Evolutionary conservation across 495 filamentous ascomycete genomes (phyloP).

Genomic region (Hypoxylon subgilvum): DNA sequence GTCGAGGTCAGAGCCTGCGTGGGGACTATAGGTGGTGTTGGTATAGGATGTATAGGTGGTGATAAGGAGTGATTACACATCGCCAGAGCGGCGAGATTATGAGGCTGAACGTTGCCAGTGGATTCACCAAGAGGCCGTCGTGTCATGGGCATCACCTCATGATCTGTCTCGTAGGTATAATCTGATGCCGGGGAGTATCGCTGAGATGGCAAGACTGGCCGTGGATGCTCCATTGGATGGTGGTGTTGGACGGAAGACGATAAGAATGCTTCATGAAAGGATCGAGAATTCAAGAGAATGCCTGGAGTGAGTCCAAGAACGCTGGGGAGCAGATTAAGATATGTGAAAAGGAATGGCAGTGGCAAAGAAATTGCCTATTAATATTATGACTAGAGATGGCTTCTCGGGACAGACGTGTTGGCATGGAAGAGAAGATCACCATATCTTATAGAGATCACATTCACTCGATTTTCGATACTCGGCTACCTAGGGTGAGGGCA

Average conservation of each 20-base stretch:
- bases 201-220: constrained; percentile 44
- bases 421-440: constrained; percentile 41
- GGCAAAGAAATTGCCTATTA: constrained; percentile 42
- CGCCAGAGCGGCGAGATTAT: constrained; percentile 46
- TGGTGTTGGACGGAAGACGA: constrained; percentile 27
- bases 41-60: constrained; percentile 46
- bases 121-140: constrained; percentile 57
- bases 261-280: constrained; percentile 44
- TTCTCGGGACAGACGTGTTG: constrained; percentile 26
- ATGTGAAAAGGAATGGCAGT: constrained; percentile 46
- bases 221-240: constrained; percentile 40
- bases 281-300: constrained; percentile 43
- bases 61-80: constrained; percentile 49
- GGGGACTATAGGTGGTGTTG: constrained; percentile 50
- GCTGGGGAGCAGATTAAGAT: constrained; percentile 44
- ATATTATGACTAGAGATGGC: constrained; percentile 36
- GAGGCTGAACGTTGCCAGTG: constrained; percentile 56
- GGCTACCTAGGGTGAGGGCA: constrained; percentile 26
- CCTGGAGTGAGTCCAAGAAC: constrained; percentile 39
- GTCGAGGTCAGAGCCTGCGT: constrained; percentile 49
- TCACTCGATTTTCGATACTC: constrained; percentile 3
- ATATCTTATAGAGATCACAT: constrained; percentile 44
- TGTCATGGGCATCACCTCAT: constrained; percentile 36
- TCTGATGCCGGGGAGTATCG: constrained; percentile 40
- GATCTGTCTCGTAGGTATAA: constrained; percentile 41